Base-by-base conservation (phyloP, 1,139 yeast genomes). In the Candida frijolesensis region DNA sequence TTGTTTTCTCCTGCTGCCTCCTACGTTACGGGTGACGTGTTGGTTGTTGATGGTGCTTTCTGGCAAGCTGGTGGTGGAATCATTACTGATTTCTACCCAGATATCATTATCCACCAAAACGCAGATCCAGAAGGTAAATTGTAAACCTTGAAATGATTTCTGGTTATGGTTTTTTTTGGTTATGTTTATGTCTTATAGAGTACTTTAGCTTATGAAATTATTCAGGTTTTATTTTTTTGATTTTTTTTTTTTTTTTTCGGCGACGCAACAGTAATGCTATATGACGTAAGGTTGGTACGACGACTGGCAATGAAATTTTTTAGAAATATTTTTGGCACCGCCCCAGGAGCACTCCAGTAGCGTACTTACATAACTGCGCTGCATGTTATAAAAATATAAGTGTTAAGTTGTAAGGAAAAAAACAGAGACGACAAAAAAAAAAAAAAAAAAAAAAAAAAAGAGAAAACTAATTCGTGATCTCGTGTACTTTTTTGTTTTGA, bases 31-130 rank as follows among this genome's bases (percentile, higher is more conserved):
- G 98, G 98, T 14, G 83, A 90, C 2, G 73, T 86, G 22, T 75
- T 82, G 43, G 87, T 90, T 12, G 97, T 92, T 11, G 99, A 92
- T 67, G 98, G 98, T 48, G 98, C 85, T 1, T 78, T 81, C 51
- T 91, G 97, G 97, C 96, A 90, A 63, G 72, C 82, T 61, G 94
- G 90, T 27, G 78, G 62, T 10, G 44, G 54, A 58, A 29, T 49
- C 38, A 58, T 63, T 57, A 69, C 68, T 34, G 67, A 66, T 46
- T 59, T 73, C 52, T 76, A 76, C 54, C 80, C 80, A 0, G 54
- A 54, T 3, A 64, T 64, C 30, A 58, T 74, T 37, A 57, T 62
- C 41, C 59, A 57, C 45, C 70, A 66, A 47, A 71, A 68, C 42
- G 55, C 32, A 49, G 67, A 61, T 51, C 57, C 60, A 16, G 52